These are phyloP conservation scores for Anethum foeniculum DNA, from an alignment of 140 eudicot species.

Conservation along the genomic window DNA sequence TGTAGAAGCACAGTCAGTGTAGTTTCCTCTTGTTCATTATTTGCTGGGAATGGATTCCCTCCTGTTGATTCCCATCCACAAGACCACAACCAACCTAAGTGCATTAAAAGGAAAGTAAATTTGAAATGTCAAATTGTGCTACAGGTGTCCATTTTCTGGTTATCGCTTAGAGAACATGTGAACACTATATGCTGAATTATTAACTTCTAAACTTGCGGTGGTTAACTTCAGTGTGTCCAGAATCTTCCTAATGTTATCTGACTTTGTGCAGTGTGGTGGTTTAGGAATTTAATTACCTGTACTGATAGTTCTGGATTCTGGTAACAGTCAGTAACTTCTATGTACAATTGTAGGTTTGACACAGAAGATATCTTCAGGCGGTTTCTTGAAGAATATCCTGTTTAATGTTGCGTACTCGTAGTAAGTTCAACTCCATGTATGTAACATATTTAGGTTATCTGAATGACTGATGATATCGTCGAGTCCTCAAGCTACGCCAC, in stretches of 20 bases:
- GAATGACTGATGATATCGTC: neutral
- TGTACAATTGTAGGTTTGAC: constrained; percentile 56
- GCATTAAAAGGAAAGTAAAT: neutral
- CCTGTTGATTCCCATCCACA: neutral
- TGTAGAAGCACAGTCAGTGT: neutral
- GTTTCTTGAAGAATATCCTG: constrained; percentile 47
- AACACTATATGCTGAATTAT: neutral
- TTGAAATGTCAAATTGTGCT: neutral
- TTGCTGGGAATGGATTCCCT: neutral
- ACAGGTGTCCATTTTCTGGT: neutral
- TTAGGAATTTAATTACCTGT: neutral
- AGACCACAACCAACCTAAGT: neutral
- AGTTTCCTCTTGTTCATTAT: neutral
- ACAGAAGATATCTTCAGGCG: constrained; percentile 70
- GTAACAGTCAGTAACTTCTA: constrained; percentile 11
- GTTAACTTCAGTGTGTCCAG: neutral
- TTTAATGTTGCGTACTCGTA: constrained; percentile 67
- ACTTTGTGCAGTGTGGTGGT: neutral
- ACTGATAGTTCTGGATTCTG: neutral
- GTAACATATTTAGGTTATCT: neutral
- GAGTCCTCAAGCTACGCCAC: neutral
- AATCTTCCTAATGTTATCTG: constrained; percentile 3
- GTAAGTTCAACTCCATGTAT: constrained; percentile 36
- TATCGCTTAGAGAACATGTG: neutral
- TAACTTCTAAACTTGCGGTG: neutral